These are phyloP conservation scores for Hortiboletus flavorubellus DNA, from an alignment of 768 basidiomycete species.

Conservation along the genomic window DNA sequence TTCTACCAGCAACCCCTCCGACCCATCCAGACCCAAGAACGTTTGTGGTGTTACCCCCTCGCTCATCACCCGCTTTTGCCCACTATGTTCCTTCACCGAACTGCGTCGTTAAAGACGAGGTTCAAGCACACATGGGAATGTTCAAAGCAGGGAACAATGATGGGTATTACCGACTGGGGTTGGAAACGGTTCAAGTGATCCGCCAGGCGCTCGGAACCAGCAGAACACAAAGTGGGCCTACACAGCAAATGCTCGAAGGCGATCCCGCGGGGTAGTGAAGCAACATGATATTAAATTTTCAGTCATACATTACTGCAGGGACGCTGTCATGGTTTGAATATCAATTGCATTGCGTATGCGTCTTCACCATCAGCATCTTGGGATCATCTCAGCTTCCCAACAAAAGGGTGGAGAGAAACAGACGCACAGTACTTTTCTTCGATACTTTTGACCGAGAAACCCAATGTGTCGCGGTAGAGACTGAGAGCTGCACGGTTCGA, in stretches of 20 bases:
- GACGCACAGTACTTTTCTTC: slow-evolving; percentile 92
- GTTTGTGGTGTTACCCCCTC: slow-evolving; percentile 72
- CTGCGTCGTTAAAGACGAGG: slow-evolving; percentile 65
- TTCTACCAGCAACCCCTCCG: slow-evolving; percentile 68
- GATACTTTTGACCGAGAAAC: slow-evolving; percentile 81
- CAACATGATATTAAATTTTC: slow-evolving; percentile 9
- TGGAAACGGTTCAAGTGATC: slow-evolving; percentile 60
- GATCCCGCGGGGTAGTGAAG: neutral
- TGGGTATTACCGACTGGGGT: slow-evolving; percentile 84
- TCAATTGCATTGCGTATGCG: slow-evolving; percentile 86
- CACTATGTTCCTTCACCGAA: slow-evolving; percentile 69
- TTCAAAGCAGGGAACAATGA: slow-evolving; percentile 80
- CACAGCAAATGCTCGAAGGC: neutral
- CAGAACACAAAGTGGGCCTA: neutral
- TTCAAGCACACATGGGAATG: slow-evolving; percentile 87
- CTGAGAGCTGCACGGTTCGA: slow-evolving; percentile 92
- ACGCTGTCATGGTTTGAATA: slow-evolving; percentile 38
- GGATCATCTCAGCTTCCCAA: slow-evolving; percentile 6
- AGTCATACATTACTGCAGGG: neutral
- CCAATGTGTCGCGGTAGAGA: slow-evolving; percentile 85
- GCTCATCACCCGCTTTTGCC: slow-evolving; percentile 42
- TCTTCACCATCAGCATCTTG: slow-evolving; percentile 94
- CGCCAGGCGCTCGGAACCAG: slow-evolving; percentile 47
- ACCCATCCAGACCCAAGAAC: slow-evolving; percentile 55
- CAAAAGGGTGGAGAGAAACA: neutral